These are phyloP conservation scores for Monosporascus cannonballus DNA, from an alignment of 2,329 filamentous ascomycete species.

Conservation along the genomic window DNA sequence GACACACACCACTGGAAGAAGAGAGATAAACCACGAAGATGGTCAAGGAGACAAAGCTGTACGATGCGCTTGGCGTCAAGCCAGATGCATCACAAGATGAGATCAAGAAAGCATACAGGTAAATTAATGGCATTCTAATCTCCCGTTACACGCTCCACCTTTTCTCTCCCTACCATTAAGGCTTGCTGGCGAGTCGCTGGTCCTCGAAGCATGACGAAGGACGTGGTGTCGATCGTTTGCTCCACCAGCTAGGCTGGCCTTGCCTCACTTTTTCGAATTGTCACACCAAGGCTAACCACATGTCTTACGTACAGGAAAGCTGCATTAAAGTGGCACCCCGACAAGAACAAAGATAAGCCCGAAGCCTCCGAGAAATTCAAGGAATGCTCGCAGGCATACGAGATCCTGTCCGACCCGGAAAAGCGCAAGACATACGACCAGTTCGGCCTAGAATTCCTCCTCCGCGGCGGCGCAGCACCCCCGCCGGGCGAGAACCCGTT, in stretches of 20 bases:
- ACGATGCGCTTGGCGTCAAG: constrained; percentile 77
- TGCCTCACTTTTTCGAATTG: constrained; percentile 1
- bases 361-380: constrained; percentile 91
- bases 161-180: background rate
- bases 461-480: constrained; percentile 68
- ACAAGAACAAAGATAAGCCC: constrained; percentile 95
- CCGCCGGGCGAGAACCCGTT: constrained; percentile 60
- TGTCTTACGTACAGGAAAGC: constrained; percentile 56
- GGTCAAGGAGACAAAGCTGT: constrained; percentile 94
- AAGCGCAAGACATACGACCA: constrained; percentile 95
- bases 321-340: constrained; percentile 87
- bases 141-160: background rate
- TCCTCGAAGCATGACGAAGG: background rate
- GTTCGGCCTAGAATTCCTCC: constrained; percentile 87
- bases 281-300: constrained; percentile 28
- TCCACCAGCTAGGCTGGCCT: constrained; percentile 1
- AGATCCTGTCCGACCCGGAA: constrained; percentile 94
- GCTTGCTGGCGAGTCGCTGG: background rate
- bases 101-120: constrained; percentile 94
- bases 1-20: background rate
- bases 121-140: constrained; percentile 28
- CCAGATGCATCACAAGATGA: constrained; percentile 82
- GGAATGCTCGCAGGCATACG: constrained; percentile 94
- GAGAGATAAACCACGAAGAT: constrained; percentile 44
- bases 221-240: background rate